A percentile compares a stretch with the other conserved stretches of the same genome.
phyloP scores from a whole-genome alignment of 2,329 filamentous ascomycete species.

The Pseudogymnoascus sp. region DNA sequence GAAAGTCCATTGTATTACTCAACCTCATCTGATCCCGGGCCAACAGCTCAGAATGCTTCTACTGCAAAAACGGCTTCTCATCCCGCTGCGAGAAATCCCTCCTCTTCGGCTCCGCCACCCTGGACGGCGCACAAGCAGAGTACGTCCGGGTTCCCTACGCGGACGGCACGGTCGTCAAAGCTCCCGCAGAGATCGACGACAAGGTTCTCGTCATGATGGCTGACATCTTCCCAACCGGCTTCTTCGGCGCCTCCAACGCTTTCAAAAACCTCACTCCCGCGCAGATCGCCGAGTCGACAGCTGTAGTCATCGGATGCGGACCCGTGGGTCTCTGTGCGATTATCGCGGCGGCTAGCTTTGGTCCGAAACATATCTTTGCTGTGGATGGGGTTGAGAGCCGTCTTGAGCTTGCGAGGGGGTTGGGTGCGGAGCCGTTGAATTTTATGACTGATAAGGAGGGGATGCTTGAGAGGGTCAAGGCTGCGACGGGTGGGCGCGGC shows the following conservation, averaged over 20 bases:
- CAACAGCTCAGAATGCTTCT: constrained; percentile 64
- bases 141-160: constrained; percentile 75
- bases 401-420: constrained; percentile 59
- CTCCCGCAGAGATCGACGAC: constrained; percentile 63
- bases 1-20: background rate
- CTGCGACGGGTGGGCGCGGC: constrained; percentile 69
- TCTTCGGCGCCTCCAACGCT: constrained; percentile 72
- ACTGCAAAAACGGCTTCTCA: constrained; percentile 68
- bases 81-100: constrained; percentile 65
- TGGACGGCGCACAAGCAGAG: constrained; percentile 77
- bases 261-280: constrained; percentile 54
- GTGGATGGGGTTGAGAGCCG: constrained; percentile 71
- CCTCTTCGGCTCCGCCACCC: constrained; percentile 59
- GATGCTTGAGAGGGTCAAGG: constrained; percentile 61
- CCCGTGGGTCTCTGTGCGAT: constrained; percentile 79
- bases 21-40: background rate
- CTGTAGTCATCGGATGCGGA: constrained; percentile 78
- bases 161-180: constrained; percentile 70
- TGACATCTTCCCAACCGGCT: constrained; percentile 85
- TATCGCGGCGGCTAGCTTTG: constrained; percentile 65
- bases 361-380: constrained; percentile 68
- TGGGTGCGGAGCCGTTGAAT: constrained; percentile 80
- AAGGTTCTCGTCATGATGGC: constrained; percentile 78
- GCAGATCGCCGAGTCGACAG: constrained; percentile 56
- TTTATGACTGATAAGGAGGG: constrained; percentile 59